Evolutionary conservation across 2,329 filamentous ascomycete species (phyloP).

Genomic region (Lachnellula arida): DNA sequence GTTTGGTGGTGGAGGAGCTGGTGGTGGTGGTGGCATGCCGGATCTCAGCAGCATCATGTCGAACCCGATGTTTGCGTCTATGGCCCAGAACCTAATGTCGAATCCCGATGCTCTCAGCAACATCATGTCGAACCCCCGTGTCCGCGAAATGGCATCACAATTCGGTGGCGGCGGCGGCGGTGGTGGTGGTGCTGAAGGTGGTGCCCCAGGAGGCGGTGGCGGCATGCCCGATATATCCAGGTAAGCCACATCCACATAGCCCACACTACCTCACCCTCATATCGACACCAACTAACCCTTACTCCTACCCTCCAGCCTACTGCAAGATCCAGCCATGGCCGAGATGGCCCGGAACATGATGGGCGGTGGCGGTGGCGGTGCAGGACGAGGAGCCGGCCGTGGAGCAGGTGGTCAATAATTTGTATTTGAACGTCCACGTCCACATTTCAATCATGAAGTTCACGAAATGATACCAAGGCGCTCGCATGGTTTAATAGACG

Average conservation of each 20-base stretch:
- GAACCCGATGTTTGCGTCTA: slow-evolving; percentile 97
- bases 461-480: background rate
- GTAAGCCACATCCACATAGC: no score
- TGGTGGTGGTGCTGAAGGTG: slow-evolving; percentile 45
- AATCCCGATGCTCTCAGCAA: slow-evolving; percentile 91
- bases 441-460: background rate
- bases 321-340: slow-evolving; percentile 88
- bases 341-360: slow-evolving; percentile 76
- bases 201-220: slow-evolving; percentile 46
- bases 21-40: slow-evolving; percentile 74
- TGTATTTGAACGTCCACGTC: background rate
- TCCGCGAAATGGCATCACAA: slow-evolving; percentile 80
- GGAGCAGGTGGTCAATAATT: slow-evolving; percentile 20
- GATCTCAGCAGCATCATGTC: slow-evolving; percentile 85
- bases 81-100: slow-evolving; percentile 96
- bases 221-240: slow-evolving; percentile 81
- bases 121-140: slow-evolving; percentile 87
- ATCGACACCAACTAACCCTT: no score
- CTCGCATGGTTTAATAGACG: background rate
- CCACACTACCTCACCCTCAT: no score
- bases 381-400: slow-evolving; percentile 26
- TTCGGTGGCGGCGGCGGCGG: slow-evolving; percentile 62
- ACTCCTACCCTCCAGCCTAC: slow-evolving; percentile 48
- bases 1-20: slow-evolving; percentile 61
- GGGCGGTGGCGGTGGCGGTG: slow-evolving; percentile 51